These are phyloP conservation scores for Comarum palustre DNA, from an alignment of 306 rosid species.

Conservation along the genomic window DNA sequence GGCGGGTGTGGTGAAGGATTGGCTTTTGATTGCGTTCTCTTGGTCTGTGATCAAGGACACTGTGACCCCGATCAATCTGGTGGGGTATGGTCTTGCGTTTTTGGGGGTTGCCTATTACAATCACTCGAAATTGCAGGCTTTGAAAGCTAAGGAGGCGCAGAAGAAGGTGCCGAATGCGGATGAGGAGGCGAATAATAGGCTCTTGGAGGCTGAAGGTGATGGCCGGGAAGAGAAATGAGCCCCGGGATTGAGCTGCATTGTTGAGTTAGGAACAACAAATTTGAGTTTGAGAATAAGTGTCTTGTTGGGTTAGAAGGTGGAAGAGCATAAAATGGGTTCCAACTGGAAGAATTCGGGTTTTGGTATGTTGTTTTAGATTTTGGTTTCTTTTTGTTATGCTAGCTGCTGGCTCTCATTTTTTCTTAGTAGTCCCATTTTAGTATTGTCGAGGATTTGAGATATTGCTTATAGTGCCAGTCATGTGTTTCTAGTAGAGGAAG, in stretches of 20 bases:
- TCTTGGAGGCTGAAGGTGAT: slow-evolving; percentile 64
- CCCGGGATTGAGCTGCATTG: slow-evolving; percentile 32
- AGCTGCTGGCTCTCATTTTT: slow-evolving; percentile 19
- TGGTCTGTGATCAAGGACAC: slow-evolving; percentile 92
- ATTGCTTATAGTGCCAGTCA: slow-evolving; percentile 28
- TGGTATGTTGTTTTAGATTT: slow-evolving; percentile 43
- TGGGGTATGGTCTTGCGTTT: slow-evolving; percentile 78
- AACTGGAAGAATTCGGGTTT: slow-evolving; percentile 22
- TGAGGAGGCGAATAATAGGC: slow-evolving; percentile 60
- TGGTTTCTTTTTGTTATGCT: background rate
- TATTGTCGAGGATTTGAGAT: slow-evolving; percentile 49
- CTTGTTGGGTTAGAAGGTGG: slow-evolving; percentile 19
- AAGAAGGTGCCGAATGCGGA: slow-evolving; percentile 58
- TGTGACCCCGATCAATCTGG: slow-evolving; percentile 70
- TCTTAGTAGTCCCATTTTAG: background rate
- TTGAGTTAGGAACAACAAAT: slow-evolving; percentile 5
- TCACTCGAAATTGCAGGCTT: slow-evolving; percentile 70
- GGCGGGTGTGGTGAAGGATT: slow-evolving; percentile 87
- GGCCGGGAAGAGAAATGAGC: slow-evolving; percentile 55
- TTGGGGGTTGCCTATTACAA: slow-evolving; percentile 80
- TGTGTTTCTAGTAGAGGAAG: slow-evolving; percentile 29
- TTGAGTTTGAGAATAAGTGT: slow-evolving; percentile 32
- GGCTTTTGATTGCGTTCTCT: slow-evolving; percentile 78
- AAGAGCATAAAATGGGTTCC: slow-evolving; percentile 12
- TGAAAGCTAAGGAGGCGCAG: slow-evolving; percentile 81